A percentile compares a stretch with the other conserved stretches of the same genome.
Evolutionary conservation across 2,329 filamentous ascomycete genomes (phyloP).

Genomic region (Pseudonectria buxi): DNA sequence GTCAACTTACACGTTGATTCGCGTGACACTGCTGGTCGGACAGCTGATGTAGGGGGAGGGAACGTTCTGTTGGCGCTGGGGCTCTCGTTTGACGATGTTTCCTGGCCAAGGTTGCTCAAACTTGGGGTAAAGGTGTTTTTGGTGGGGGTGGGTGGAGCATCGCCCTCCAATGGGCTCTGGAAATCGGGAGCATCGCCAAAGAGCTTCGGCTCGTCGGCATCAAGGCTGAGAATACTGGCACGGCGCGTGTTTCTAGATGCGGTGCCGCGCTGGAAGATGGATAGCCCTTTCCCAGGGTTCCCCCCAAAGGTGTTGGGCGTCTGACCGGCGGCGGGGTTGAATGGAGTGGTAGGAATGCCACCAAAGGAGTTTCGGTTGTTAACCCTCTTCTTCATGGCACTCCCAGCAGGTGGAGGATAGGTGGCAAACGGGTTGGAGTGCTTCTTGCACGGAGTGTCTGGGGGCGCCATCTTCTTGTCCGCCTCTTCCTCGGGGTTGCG

Average conservation of each 20-base stretch:
- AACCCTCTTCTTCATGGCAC: slow-evolving; percentile 55
- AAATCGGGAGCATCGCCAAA: slow-evolving; percentile 27
- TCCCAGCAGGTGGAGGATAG: slow-evolving; percentile 53
- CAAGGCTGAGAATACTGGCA: slow-evolving; percentile 72
- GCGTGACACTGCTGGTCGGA: slow-evolving; percentile 30
- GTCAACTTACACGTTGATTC: slow-evolving; percentile 41
- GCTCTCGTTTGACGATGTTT: slow-evolving; percentile 18
- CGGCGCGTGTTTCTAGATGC: slow-evolving; percentile 39
- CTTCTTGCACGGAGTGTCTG: slow-evolving; percentile 95
- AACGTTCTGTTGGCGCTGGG: slow-evolving; percentile 42
- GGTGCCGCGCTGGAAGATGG: slow-evolving; percentile 57
- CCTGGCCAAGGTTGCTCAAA: slow-evolving; percentile 34
- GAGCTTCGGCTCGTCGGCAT: slow-evolving; percentile 63
- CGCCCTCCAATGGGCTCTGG: slow-evolving; percentile 34
- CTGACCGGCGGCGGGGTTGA: slow-evolving; percentile 52
- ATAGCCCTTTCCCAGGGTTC: slow-evolving; percentile 53
- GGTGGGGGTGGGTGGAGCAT: slow-evolving; percentile 89
- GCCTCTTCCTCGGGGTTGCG: slow-evolving; percentile 65
- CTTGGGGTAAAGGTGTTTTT: slow-evolving; percentile 54
- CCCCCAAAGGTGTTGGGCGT: slow-evolving; percentile 44
- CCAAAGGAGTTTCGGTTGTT: slow-evolving; percentile 63
- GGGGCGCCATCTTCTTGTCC: slow-evolving; percentile 62
- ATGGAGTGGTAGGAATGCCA: slow-evolving; percentile 71
- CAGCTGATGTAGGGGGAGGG: slow-evolving; percentile 34
- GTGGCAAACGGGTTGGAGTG: slow-evolving; percentile 63